A percentile compares a stretch with the other conserved stretches of the same genome.
Conservation (phyloP, 208 protist genomes). For the Porcisia deanei region DNA sequence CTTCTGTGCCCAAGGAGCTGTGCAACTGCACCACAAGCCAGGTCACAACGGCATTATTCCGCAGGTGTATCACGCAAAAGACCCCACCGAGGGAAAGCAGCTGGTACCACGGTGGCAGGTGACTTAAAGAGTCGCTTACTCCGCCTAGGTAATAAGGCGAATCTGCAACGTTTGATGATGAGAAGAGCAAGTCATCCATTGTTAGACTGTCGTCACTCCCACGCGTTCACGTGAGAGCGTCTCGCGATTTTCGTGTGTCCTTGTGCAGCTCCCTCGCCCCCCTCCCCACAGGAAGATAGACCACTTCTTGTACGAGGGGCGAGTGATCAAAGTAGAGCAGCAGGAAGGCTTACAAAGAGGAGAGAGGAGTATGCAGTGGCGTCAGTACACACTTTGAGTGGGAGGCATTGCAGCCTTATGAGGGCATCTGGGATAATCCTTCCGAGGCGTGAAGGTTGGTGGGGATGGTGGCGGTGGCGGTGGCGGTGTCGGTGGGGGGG, state of each 20-base stretch:
- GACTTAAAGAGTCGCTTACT: constrained; percentile 72
- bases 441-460: background rate
- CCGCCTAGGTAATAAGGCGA: constrained; percentile 56
- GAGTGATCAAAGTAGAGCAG: background rate
- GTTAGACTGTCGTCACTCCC: background rate
- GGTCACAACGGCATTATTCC: constrained; percentile 62
- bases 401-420: background rate
- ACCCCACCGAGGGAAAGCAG: constrained; percentile 57
- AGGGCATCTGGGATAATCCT: background rate
- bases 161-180: background rate
- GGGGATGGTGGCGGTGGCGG: no score
- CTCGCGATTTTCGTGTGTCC: no score
- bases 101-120: constrained; percentile 87
- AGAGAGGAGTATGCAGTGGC: background rate
- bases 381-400: background rate
- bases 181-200: background rate
- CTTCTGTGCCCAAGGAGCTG: constrained; percentile 77
- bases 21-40: constrained; percentile 82
- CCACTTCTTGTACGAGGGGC: background rate
- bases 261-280: background rate
- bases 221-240: background rate
- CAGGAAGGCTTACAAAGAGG: background rate
- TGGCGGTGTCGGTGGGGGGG: no score
- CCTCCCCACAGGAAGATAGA: background rate
- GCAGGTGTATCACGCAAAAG: constrained; percentile 72